Base-by-base conservation (phyloP, 2,329 filamentous ascomycete species). In the Paramyrothecium roridum region DNA sequence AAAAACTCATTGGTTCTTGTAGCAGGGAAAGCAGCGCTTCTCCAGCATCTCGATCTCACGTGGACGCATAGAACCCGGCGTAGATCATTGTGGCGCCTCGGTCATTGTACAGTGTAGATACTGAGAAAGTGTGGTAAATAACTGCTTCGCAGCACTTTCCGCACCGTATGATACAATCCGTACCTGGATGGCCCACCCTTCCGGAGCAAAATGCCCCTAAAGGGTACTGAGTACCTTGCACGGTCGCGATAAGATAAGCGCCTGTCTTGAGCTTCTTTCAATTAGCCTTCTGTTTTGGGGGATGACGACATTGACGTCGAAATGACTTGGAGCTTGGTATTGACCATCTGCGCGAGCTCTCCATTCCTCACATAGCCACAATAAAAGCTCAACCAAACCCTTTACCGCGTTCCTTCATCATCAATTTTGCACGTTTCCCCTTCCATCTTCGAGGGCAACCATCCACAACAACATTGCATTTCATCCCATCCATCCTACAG, bases 301-400 rank as follows among this genome's bases (percentile, higher is more conserved):
- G 40, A 58, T 58, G 56, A 58, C 56, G 56, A 56, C 56, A 58
- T 58, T 56, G 56, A 58, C 43, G 52, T 48, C 48, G 43, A 4
- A 20, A 26, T 51, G 48, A 50, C 45, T 22, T 40, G 49, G 47
- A 21, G 2, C 50, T 26, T 48, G 48, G 50, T 49, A 45, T 50
- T 45, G 13, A 19, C n/a, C 37, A 6, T n/a, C 47, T 49, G 26
- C 13, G 46, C 49, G 30, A 40, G 52, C 30, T 50, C 30, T 19
- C 34, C 56, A 37, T 22, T 50, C 37, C 54, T 57, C 16, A 49
- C 17, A 30, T 12, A 30, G 16, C 21, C 23, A 2, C 19, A 23
- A 30, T 11, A 22, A n/a, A 49, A 26, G 37, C 20, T 46, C 21
- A 46, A 45, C 47, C 4, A 8, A 49, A 49, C 20, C 47, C 13